phyloP scores from a whole-genome alignment of 495 filamentous ascomycete genomes.

The Amorphotheca resinae region DNA sequence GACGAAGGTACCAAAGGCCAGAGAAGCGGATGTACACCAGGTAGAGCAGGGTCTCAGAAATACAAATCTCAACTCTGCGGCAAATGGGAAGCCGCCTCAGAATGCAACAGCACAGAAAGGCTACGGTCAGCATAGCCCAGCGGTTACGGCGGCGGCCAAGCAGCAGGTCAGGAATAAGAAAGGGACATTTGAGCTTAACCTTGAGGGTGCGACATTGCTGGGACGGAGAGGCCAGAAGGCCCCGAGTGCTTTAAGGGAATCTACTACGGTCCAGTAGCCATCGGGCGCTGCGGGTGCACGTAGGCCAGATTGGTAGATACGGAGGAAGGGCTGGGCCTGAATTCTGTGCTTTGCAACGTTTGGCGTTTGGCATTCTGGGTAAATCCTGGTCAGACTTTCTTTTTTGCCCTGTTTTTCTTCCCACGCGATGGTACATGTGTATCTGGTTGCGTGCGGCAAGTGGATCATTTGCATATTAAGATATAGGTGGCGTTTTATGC shows the following conservation, averaged over 20 bases:
- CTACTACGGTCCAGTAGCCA: constrained; percentile 8
- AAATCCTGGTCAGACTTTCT: not conserved
- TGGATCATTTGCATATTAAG: no score
- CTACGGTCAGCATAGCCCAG: constrained; percentile 70
- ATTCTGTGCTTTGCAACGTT: not conserved
- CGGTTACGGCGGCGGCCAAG: constrained; percentile 67
- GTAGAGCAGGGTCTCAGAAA: constrained; percentile 78
- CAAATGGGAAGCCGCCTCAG: constrained; percentile 24
- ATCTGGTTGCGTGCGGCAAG: no score
- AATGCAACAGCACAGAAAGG: constrained; percentile 45
- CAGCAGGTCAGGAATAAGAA: constrained; percentile 53
- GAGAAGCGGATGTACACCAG: constrained; percentile 52
- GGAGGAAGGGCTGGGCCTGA: not conserved
- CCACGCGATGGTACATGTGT: no score
- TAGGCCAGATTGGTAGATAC: not conserved
- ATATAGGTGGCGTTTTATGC: no score
- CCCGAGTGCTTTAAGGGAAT: constrained; percentile 16
- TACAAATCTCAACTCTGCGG: constrained; percentile 54
- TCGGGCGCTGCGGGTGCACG: not conserved
- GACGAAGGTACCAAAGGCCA: constrained; percentile 56
- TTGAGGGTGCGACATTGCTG: constrained; percentile 80
- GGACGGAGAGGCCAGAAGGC: constrained; percentile 56
- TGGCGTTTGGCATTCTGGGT: not conserved
- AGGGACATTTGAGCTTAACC: constrained; percentile 76
- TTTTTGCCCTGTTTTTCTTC: no score